A percentile compares a stretch with the other conserved stretches of the same genome.
Evolutionary conservation across 768 basidiomycete species (phyloP).

Genomic region (Trametes cubensis): DNA sequence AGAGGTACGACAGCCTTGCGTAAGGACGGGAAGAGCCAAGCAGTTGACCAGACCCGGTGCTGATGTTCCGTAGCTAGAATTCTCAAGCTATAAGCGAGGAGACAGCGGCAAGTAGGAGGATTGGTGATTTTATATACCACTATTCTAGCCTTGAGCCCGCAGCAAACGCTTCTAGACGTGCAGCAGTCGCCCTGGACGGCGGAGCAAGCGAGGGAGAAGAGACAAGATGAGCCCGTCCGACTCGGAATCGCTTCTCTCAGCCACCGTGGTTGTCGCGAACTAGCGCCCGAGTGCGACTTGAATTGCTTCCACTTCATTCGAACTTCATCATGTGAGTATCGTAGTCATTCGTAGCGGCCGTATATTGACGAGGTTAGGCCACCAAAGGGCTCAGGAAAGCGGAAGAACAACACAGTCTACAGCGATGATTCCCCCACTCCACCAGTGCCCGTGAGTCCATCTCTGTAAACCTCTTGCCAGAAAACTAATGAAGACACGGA

Average conservation of each 20-base stretch:
- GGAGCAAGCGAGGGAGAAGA: neutral
- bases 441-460: conserved; percentile 32
- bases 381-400: conserved; percentile 38
- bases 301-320: neutral
- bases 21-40: conserved; percentile 1
- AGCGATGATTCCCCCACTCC: conserved; percentile 37
- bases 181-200: neutral
- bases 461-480: neutral
- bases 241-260: too few species aligned
- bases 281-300: neutral
- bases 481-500: neutral
- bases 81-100: neutral
- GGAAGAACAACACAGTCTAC: conserved; percentile 29
- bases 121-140: too few species aligned
- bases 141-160: too few species aligned
- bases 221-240: neutral
- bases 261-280: too few species aligned
- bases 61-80: neutral
- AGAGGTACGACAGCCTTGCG: conserved; percentile 4
- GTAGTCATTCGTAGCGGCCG: too few species aligned
- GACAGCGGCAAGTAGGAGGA: neutral
- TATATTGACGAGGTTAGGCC: conserved; percentile 30
- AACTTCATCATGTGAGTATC: neutral
- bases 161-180: too few species aligned
- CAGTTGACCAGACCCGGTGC: neutral